Percentiles rank a stretch among this genome's conserved stretches.
These are phyloP conservation scores for Achaetomiella virescens DNA, from an alignment of 495 filamentous ascomycete species.

Conservation along the genomic window DNA sequence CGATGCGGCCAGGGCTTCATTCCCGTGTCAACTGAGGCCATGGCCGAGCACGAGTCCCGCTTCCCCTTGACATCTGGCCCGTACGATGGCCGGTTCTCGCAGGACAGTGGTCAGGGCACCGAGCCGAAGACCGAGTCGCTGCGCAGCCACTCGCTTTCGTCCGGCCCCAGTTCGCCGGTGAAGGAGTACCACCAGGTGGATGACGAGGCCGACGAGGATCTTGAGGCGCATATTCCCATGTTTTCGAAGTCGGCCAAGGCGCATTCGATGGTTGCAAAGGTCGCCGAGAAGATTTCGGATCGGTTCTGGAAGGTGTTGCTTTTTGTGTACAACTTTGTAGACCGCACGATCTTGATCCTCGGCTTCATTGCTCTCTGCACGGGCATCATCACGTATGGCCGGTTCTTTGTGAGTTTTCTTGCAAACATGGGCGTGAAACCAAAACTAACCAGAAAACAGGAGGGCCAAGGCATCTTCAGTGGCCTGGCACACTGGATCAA, in stretches of 20 bases:
- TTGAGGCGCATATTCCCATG: conserved; percentile 23
- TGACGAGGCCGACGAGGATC: conserved; percentile 32
- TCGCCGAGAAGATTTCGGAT: conserved; percentile 34
- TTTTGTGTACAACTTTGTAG: conserved; percentile 38
- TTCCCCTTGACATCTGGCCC: conserved; percentile 39
- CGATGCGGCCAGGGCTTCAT: conserved; percentile 52
- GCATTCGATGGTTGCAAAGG: conserved; percentile 25
- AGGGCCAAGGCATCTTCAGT: conserved; percentile 47
- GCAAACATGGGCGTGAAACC: conserved; percentile 33
- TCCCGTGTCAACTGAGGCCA: conserved; percentile 61
- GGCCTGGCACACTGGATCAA: conserved; percentile 93
- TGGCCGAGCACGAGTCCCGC: conserved; percentile 51
- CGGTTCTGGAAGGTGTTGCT: conserved; percentile 39
- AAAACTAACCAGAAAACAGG: conserved; percentile 11
- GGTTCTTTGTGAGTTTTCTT: conserved; percentile 49
- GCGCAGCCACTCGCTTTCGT: conserved; percentile 56
- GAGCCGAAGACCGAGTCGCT: conserved; percentile 65
- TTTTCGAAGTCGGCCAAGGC: conserved; percentile 13
- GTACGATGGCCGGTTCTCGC: conserved; percentile 57
- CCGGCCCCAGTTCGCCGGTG: conserved; percentile 46
- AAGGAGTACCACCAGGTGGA: conserved; percentile 45
- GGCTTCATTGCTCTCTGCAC: conserved; percentile 55
- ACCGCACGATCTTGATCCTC: conserved; percentile 44
- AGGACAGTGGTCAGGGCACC: conserved; percentile 86
- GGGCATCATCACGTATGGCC: conserved; percentile 52